phyloP scores from a whole-genome alignment of 2,329 filamentous ascomycete genomes.

The Colletotrichum ledebouriae region DNA sequence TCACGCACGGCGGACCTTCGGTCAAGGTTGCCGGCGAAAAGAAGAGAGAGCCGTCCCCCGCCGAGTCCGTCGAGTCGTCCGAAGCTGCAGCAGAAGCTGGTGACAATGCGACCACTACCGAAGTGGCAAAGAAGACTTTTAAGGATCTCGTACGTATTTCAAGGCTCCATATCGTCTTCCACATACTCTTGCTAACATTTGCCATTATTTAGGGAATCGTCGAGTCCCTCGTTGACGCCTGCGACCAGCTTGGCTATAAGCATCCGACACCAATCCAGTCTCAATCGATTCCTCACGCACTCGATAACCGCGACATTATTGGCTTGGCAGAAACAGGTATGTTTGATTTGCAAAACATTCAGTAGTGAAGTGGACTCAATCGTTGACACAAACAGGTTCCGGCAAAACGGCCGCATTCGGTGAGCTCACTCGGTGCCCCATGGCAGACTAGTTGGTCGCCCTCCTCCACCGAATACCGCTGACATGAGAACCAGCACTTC shows the following conservation, averaged over 20 bases:
- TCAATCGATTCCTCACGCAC: conserved; percentile 84
- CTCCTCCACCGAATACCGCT: no score
- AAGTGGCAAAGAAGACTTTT: conserved; percentile 69
- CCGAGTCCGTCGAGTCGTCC: conserved; percentile 15
- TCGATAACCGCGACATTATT: conserved; percentile 88
- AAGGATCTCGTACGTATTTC: conserved; percentile 68
- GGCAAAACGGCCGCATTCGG: conserved; percentile 96
- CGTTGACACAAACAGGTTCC: conserved; percentile 65
- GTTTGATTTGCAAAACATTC: no score
- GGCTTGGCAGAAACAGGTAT: conserved; percentile 85
- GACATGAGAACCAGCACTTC: conserved; percentile 60
- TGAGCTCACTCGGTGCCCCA: background rate
- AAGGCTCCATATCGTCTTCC: background rate
- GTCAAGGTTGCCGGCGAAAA: conserved; percentile 6
- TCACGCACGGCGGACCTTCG: conserved; percentile 16
- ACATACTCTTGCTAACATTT: conserved; percentile 40
- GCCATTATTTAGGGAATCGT: conserved; percentile 74
- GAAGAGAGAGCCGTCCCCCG: conserved; percentile 18
- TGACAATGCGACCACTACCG: conserved; percentile 47
- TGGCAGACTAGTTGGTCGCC: no score
- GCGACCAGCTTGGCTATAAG: conserved; percentile 84
- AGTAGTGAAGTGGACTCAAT: background rate
- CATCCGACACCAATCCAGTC: conserved; percentile 89
- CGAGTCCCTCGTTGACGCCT: conserved; percentile 90
- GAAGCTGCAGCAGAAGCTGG: conserved; percentile 36